Evolutionary conservation across 1,284 basidiomycete genomes (phyloP), one percentile per base, ranked within the genome.

Genomic region (Ceratobasidium sp.): DNA sequence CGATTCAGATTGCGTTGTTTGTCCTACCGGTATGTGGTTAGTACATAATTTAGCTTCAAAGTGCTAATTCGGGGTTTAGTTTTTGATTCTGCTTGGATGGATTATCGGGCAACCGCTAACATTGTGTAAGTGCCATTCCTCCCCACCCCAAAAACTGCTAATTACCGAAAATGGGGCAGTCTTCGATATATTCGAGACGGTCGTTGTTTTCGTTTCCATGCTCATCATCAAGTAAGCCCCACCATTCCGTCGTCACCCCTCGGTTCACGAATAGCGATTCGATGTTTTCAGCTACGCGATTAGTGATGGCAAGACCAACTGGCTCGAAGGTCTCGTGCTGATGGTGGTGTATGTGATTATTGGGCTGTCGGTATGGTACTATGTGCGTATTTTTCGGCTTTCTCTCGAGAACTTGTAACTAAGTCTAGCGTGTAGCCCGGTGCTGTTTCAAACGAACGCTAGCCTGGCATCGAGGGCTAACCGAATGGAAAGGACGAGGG

Each of bases 1-100:
- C 93, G 78, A 96, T 97, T 79, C 96, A 98, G 91, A 95, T 95
- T 77, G 92, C 94, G 0, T 88, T 96, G 62, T 93, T 96, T 55
- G 79, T 85, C 62, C 81, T 85, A 64, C 84, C 84, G 10, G 78
- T 69, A 59, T 20, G 76, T 67, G 2, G 86, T 50, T 68, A 6
- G 10, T 20, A 10, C 38, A 38, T 48, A 20, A 33, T 27, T 8
- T 18, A 23, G 8, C 30, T 3, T 2, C 12, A 20, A 27, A 23
- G 67, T 57, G 7, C 35, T 44, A 33, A 57, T 16, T 8, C 14
- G 14, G 6, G 12, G 30, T 10, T 10, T 55, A 67, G 35, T 81
- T 83, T 78, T 79, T 85, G 12, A 82, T 84, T 23, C 69, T 84
- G 38, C 80, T 84, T 20, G 84, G 83, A 55, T 85, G 84, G 84